These are phyloP conservation scores for Tulasnella sp. DNA, from an alignment of 768 basidiomycete species.

Conservation along the genomic window DNA sequence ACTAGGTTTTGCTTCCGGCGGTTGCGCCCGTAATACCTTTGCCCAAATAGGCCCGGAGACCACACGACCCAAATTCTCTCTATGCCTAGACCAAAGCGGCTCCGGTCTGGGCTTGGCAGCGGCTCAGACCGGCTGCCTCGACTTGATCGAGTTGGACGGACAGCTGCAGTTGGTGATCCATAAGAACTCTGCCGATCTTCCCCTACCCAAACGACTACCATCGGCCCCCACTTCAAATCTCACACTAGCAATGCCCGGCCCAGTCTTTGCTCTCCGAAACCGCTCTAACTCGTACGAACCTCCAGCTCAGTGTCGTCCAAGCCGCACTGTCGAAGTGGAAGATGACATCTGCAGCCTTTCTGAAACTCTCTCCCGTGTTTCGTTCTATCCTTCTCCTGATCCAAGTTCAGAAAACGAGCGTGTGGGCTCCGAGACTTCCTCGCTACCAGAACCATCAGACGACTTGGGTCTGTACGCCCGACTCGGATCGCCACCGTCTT, in stretches of 20 bases:
- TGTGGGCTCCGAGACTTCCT: neutral
- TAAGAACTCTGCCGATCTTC: neutral
- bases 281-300: slow-evolving; percentile 3
- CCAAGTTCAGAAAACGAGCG: neutral
- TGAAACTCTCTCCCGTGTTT: neutral
- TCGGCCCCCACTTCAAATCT: neutral
- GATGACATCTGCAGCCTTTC: neutral
- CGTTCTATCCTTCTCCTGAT: neutral
- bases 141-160: neutral
- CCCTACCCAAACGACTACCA: neutral
- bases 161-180: neutral
- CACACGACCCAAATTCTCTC: neutral
- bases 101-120: neutral
- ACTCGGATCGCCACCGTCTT: neutral
- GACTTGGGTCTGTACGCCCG: neutral
- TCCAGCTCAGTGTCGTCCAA: neutral
- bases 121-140: neutral
- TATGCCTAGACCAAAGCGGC: neutral
- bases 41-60: neutral
- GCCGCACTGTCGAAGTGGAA: neutral
- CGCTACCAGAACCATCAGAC: neutral
- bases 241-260: neutral
- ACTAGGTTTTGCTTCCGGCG: neutral
- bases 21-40: neutral
- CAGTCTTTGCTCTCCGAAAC: neutral